Conservation (phyloP, 1,284 basidiomycete species). For the Hemileia vastatrix region DNA sequence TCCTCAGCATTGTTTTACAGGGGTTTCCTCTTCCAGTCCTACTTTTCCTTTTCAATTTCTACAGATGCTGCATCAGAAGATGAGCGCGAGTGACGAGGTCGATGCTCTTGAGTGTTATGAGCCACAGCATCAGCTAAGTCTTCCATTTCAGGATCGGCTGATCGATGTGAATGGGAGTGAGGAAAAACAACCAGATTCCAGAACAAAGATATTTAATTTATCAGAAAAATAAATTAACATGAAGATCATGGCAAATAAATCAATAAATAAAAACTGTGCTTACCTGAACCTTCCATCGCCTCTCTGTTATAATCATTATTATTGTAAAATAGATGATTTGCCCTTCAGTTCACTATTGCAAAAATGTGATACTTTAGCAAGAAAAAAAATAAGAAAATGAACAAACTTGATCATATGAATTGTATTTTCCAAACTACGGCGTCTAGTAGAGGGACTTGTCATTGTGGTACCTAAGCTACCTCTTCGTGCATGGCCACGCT, state of each 20-base stretch:
- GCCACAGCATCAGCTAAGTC: conserved; percentile 19
- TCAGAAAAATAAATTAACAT: too few relatives aligned
- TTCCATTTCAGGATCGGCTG: conserved; percentile 23
- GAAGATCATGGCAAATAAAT: too few relatives aligned
- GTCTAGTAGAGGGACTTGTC: conserved; percentile 84
- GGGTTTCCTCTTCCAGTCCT: too few relatives aligned
- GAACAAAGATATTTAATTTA: too few relatives aligned
- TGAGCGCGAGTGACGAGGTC: conserved; percentile 15
- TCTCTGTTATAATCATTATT: not conserved
- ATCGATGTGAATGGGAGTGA: too few relatives aligned
- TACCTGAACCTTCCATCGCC: conserved; percentile 23
- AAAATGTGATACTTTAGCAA: not conserved
- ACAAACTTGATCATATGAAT: conserved; percentile 73
- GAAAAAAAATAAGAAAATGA: conserved; percentile 10
- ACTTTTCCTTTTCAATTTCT: too few relatives aligned
- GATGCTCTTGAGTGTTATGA: conserved; percentile 11
- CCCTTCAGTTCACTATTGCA: not conserved
- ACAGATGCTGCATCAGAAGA: conserved; percentile 3
- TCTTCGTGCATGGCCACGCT: conserved; percentile 71
- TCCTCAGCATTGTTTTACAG: too few relatives aligned
- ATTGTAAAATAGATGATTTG: too few relatives aligned
- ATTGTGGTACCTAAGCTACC: conserved; percentile 90
- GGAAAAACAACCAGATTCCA: too few relatives aligned
- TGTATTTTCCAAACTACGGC: conserved; percentile 88
- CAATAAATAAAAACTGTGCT: not conserved